Percentiles rank a stretch among this genome's conserved stretches.
Evolutionary conservation across 169 alveolate species (phyloP).

Genomic region (Plasmodium ovale): DNA sequence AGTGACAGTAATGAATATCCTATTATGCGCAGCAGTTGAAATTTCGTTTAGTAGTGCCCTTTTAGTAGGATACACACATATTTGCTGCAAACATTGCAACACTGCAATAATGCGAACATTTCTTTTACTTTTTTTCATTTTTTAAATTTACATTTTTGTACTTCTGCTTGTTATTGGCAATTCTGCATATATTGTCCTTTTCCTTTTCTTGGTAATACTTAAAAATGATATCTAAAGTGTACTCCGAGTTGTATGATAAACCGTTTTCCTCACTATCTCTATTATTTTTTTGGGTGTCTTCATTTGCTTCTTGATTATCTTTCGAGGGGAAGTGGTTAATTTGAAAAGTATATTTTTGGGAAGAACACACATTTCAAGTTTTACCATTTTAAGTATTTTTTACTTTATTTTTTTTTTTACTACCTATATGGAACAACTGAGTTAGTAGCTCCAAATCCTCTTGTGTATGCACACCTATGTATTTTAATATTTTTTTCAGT

Average conservation of each 20-base stretch:
- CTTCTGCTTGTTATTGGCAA: slow-evolving; percentile 41
- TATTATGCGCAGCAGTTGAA: too few species aligned
- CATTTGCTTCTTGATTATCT: slow-evolving; percentile 22
- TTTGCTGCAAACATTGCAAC: too few species aligned
- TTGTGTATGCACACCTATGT: slow-evolving; percentile 51
- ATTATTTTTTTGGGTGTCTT: not conserved
- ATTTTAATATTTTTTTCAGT: slow-evolving; percentile 30
- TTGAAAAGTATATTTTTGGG: not conserved
- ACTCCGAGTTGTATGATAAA: slow-evolving; percentile 17
- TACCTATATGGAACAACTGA: slow-evolving; percentile 48
- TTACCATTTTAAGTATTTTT: not conserved
- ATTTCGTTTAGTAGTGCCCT: not conserved
- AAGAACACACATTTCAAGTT: not conserved
- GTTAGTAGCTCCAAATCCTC: slow-evolving; percentile 53
- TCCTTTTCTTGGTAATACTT: slow-evolving; percentile 72
- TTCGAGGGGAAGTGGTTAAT: not conserved
- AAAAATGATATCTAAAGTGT: slow-evolving; percentile 46
- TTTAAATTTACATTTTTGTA: slow-evolving; percentile 44
- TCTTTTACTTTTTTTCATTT: not conserved
- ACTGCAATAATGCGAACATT: not conserved
- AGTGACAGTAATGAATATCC: too few species aligned
- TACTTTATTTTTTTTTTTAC: not conserved
- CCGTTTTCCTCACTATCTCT: slow-evolving; percentile 15
- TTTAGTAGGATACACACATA: not conserved
- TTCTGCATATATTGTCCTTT: slow-evolving; percentile 57